Base-by-base conservation (phyloP, 140 eudicot species). In the Erigeron philadelphicus region DNA sequence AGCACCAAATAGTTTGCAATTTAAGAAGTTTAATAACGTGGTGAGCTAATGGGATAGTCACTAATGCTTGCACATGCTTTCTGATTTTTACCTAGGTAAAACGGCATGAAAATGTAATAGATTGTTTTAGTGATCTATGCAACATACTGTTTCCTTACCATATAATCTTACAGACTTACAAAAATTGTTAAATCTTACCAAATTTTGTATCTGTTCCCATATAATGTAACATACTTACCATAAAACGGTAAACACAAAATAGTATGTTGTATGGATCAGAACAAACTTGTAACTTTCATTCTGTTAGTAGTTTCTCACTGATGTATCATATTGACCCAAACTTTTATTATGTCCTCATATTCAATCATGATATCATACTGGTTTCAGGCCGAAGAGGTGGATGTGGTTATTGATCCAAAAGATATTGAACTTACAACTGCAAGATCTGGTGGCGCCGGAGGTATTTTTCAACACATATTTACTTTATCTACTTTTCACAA, bases 381-480 rank as follows among this genome's bases (percentile, higher is more conserved):
- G 62, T 67, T 76, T 73, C 90, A 93, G 99, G 99, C 85, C 43
- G 97, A 93, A 80, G 99, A 93, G 80, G 95, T 93, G 63, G 99
- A 93, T 55, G 90, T 93, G 79, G 95, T 79, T 61, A 93, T 93
- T 72, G 97, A 93, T 81, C 97, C 99, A 67, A 93, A 93, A 83
- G 99, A 93, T 64, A 93, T 93, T 68, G 99, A 93, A 75, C 95
- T 93, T 74, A 86, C 99, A 25, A 89, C 97, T 61, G 95, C 99
- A 59, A 82, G 99, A 60, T 89, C 99, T 47, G 99, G 99, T 74
- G 99, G 99, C 72, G 99, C 99, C 75, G 99, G 99, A 89, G 99
- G 99, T 93, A 92, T 71, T 93, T 88, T 71, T 76, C 67, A 31
- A 62, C 45, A 48, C 6, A 44, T 25, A 42, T 72, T 9, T 41